Evolutionary conservation across 2,329 filamentous ascomycete species (phyloP).

Genomic region (Thelonectria discophora): DNA sequence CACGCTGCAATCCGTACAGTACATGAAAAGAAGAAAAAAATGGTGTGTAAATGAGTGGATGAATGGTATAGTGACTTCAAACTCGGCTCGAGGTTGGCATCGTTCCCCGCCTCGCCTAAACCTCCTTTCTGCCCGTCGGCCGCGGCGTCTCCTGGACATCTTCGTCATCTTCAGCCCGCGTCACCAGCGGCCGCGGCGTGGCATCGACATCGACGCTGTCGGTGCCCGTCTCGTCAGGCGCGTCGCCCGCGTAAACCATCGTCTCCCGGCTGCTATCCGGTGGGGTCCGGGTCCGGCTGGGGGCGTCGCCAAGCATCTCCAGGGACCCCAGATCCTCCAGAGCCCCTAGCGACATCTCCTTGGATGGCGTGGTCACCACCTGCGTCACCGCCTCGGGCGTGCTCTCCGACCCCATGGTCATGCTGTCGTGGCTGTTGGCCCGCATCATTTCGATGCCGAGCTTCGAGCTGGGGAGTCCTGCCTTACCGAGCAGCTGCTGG

Average conservation of each 20-base stretch:
- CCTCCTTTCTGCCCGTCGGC: constrained; percentile 41
- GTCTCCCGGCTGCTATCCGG: constrained; percentile 33
- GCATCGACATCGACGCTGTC: constrained; percentile 52
- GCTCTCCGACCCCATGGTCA: constrained; percentile 62
- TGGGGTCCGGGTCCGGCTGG: constrained; percentile 39
- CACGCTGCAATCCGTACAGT: constrained; percentile 42
- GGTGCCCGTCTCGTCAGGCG: constrained; percentile 19
- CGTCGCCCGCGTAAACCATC: constrained; percentile 17
- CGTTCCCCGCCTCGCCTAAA: neutral
- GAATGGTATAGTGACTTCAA: constrained; percentile 7
- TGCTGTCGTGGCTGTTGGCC: constrained; percentile 91
- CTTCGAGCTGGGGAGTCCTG: constrained; percentile 79
- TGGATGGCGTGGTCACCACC: constrained; percentile 58
- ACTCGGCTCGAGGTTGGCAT: constrained; percentile 12
- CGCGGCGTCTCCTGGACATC: constrained; percentile 53
- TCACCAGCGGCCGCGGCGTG: constrained; percentile 53
- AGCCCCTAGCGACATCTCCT: no score
- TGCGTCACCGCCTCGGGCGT: constrained; percentile 62
- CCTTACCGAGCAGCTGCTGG: constrained; percentile 54
- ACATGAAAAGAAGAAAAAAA: constrained; percentile 38
- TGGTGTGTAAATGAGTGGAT: constrained; percentile 12
- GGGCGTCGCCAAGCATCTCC: constrained; percentile 25
- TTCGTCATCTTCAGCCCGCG: constrained; percentile 25
- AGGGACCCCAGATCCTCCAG: constrained; percentile 46
- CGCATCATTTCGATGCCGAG: constrained; percentile 98